Conservation (phyloP, 768 basidiomycete species). For the Podaxis rugospora region DNA sequence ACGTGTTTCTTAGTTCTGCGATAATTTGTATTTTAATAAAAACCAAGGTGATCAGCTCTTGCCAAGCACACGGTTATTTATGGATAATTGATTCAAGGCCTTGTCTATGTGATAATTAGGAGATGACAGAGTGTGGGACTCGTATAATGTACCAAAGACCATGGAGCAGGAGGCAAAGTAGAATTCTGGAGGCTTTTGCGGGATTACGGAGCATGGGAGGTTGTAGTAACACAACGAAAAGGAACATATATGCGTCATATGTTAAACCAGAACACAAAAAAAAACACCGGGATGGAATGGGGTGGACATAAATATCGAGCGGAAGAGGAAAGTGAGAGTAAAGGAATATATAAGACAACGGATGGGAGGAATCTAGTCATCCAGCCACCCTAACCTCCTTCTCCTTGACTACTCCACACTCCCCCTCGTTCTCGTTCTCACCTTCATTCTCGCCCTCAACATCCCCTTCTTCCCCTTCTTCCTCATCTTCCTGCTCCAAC, state of each 20-base stretch:
- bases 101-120: background rate
- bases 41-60: background rate
- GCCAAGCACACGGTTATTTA: no score
- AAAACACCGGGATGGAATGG: background rate
- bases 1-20: no score
- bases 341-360: background rate
- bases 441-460: slow-evolving; percentile 28
- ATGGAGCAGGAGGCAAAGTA: background rate
- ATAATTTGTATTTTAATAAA: background rate
- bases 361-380: slow-evolving; percentile 3
- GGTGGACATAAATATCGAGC: background rate
- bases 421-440: background rate
- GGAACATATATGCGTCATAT: background rate
- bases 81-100: background rate
- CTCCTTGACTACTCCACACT: background rate
- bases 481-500: slow-evolving; percentile 23
- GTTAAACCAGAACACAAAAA: background rate
- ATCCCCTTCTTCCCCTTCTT: slow-evolving; percentile 23
- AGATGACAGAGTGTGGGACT: background rate
- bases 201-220: background rate
- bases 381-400: slow-evolving; percentile 31
- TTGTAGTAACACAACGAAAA: background rate
- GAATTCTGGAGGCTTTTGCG: background rate
- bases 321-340: background rate
- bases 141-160: background rate